Base-by-base conservation (phyloP, 306 rosid species). In the Prunus kanzakura region DNA sequence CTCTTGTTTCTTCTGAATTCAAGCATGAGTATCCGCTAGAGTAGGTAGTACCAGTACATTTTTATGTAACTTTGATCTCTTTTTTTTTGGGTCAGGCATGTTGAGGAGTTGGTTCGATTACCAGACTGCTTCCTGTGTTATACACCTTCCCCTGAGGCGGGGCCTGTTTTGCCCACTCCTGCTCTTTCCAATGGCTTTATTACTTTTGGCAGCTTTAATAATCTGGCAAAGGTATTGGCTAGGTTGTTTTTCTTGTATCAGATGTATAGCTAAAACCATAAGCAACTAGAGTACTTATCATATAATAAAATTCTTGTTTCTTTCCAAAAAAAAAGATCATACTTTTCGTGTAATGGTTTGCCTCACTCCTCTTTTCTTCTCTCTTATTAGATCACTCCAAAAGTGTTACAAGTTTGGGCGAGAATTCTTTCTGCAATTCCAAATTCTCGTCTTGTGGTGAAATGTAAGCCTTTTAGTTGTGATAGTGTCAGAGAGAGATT, bases 191-290 rank as follows among this genome's bases (percentile, higher is more conserved):
- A 95, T 87, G 99, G 97, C 74, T 95, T 95, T 58, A 12, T 95
- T 74, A 95, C 99, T 35, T 95, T 95, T 83, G 99, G 99, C 56
- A 95, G 99, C 86, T 95, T 95, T 76, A 95, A 95, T 87, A 95
- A 95, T 90, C 93, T 95, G 65, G 99, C 99, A 2, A 95, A 95
- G 97, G 99, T 95, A 89, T 72, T 79, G 65, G 6, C n/a, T 80
- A 8, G 41, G 81, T 68, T 80, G 8, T 67, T n/a, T 38, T 64
- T 23, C 52, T 73, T 55, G 13, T 73, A 9, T 60, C 35, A 23
- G 25, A 30, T 29, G 4, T 25, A 61, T 27, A 13, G 65, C 65
- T 27, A 4, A 7, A 12, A 19, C 9, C 60, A 64, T 64, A 30
- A 63, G 46, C 67, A 30, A 3, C n/a, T 38, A 15, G 45, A 30